phyloP scores from a whole-genome alignment of 495 filamentous ascomycete genomes.

The Xylaria bambusicola region DNA sequence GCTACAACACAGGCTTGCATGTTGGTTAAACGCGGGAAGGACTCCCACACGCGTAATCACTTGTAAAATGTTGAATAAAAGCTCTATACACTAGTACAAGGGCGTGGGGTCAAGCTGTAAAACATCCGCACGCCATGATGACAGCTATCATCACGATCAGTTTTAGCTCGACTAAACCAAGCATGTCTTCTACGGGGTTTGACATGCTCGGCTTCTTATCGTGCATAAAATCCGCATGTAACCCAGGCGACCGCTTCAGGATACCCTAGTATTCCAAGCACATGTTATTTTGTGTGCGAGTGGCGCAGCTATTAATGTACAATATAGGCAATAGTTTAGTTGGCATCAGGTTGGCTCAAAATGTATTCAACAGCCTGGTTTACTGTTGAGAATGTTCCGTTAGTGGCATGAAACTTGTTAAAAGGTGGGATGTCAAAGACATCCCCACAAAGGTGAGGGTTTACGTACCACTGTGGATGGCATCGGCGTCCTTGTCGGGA shows the following conservation, averaged over 20 bases:
- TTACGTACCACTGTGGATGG: constrained; percentile 94
- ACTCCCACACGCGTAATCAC: too few species aligned
- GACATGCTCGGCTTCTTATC: not conserved
- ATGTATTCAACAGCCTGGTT: constrained; percentile 97
- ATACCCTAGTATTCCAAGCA: constrained; percentile 19
- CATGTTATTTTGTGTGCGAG: constrained; percentile 18
- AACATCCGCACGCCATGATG: constrained; percentile 17
- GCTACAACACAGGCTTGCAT: too few species aligned
- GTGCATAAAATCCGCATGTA: not conserved
- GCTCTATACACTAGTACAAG: constrained; percentile 42
- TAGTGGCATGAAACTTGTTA: constrained; percentile 13
- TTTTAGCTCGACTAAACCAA: not conserved
- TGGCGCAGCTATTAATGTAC: constrained; percentile 34
- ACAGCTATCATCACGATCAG: constrained; percentile 17
- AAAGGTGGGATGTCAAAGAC: constrained; percentile 12
- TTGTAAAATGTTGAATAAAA: constrained; percentile 17
- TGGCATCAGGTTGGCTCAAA: constrained; percentile 84
- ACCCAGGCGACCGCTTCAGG: not conserved
- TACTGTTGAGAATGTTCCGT: constrained; percentile 69
- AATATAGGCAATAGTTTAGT: constrained; percentile 34
- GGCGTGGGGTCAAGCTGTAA: constrained; percentile 22
- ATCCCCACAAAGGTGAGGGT: too few species aligned
- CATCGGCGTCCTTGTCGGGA: constrained; percentile 97
- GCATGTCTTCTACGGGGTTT: not conserved
- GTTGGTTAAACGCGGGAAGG: too few species aligned